phyloP scores from a whole-genome alignment of 768 basidiomycete genomes.

The Boletales sp. region DNA sequence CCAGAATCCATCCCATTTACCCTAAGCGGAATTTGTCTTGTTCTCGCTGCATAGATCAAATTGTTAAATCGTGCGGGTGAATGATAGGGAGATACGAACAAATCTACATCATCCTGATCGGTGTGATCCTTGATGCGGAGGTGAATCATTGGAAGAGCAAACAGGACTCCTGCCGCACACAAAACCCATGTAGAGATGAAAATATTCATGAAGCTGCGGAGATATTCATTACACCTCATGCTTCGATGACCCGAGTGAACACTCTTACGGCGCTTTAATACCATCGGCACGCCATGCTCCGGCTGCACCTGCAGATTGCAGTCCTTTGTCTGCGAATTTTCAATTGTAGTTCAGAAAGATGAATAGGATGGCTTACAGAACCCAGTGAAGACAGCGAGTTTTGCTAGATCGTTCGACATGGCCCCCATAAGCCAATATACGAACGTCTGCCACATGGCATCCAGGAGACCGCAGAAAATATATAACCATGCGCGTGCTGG shows the following conservation, averaged over 20 bases:
- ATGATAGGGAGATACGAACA: constrained; percentile 33
- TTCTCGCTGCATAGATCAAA: constrained; percentile 10
- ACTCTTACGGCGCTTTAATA: constrained; percentile 53
- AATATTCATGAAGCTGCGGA: constrained; percentile 56
- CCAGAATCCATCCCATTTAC: not conserved
- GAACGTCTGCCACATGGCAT: constrained; percentile 83
- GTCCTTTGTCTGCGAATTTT: constrained; percentile 54
- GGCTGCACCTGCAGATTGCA: constrained; percentile 75
- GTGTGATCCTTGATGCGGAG: constrained; percentile 62
- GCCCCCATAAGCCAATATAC: constrained; percentile 83
- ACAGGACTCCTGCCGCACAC: constrained; percentile 59
- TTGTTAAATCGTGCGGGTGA: not conserved
- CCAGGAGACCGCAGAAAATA: constrained; percentile 70
- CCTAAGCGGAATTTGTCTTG: not conserved
- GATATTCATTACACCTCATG: not conserved
- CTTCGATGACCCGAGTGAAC: not conserved
- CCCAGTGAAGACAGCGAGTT: constrained; percentile 76
- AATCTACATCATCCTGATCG: constrained; percentile 47
- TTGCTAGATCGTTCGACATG: constrained; percentile 79
- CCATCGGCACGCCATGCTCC: constrained; percentile 72
- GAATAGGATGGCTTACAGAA: constrained; percentile 57
- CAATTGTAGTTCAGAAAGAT: not conserved
- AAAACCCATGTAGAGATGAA: constrained; percentile 75
- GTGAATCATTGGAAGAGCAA: constrained; percentile 72
- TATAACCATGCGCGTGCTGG: constrained; percentile 56